phyloP scores from a whole-genome alignment of 202 grass and related monocot species.

The Miscanthus sacchariflorus region DNA sequence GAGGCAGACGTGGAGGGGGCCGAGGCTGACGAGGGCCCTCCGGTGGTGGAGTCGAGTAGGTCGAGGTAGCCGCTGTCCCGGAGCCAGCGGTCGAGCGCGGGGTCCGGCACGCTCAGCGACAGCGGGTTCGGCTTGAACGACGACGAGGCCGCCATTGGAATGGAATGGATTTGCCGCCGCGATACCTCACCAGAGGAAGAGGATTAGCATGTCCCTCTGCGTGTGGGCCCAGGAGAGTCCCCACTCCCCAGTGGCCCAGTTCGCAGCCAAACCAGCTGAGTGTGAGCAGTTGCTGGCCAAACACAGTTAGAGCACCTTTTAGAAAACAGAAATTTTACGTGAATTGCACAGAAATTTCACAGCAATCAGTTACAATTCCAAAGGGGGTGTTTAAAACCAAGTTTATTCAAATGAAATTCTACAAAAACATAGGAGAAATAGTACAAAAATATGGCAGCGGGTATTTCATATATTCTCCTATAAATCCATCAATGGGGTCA shows the following conservation, averaged over 20 bases:
- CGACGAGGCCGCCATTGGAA: slow-evolving; percentile 35
- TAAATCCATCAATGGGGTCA: neutral
- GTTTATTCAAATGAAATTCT: neutral
- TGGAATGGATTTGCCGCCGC: neutral
- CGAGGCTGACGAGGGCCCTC: slow-evolving; percentile 17
- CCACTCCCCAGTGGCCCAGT: neutral
- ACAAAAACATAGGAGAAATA: neutral
- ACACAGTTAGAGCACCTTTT: neutral
- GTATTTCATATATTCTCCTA: neutral
- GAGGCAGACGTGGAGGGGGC: slow-evolving; percentile 28
- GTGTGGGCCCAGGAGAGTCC: neutral
- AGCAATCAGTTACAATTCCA: neutral
- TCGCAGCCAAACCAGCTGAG: neutral
- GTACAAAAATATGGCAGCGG: neutral
- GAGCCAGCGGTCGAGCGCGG: slow-evolving; percentile 90
- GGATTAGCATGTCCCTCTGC: neutral
- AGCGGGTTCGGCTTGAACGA: slow-evolving; percentile 75
- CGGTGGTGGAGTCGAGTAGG: slow-evolving; percentile 61
- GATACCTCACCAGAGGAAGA: neutral
- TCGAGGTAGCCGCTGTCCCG: slow-evolving; percentile 94
- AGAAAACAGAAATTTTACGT: neutral
- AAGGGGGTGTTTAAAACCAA: neutral
- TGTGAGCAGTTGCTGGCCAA: neutral
- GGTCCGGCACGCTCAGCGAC: slow-evolving; percentile 80
- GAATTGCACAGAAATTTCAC: neutral